Evolutionary conservation across 257 asterid genomes (phyloP), one percentile per base, ranked within the genome.

Genomic region (Leptodermis oblonga): DNA sequence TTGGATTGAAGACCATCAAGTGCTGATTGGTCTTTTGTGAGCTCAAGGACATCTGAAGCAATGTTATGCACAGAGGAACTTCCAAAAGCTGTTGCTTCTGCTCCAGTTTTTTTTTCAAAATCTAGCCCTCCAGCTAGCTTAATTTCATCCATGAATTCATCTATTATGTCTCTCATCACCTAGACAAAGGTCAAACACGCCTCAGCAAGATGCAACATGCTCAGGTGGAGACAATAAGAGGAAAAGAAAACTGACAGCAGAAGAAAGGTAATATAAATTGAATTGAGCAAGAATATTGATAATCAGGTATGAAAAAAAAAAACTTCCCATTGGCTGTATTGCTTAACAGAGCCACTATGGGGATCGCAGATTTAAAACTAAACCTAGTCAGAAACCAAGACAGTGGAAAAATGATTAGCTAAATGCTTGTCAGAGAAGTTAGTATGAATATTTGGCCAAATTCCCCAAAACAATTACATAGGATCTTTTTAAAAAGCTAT

Each of bases 101-200:
- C 56, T 65, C 70, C 84, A 65, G 72, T 64, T 77, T 71, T 76
- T 74, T 82, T 76, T 69, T 81, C 74, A 37, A 55, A 76, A 78
- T 76, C 78, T 36, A 78, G 63, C 54, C 74, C 88, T 43, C 79
- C 86, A 55, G 87, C 88, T 65, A 66, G 79, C 84, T 80, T 85
- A 70, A 87, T 78, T 72, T 85, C 95, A 80, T 87, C 99, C 96
- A 89, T 94, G 72, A 76, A 85, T 79, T 85, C 96, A 73, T 84
- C 91, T 76, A 94, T 91, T 60, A 94, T 87, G 74, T 79, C 96
- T 79, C 96, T 86, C 82, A 75, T 82, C 65, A 90, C 92, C 99
- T 91, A 52, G 55, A 39, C 64, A 51, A 61, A 75, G 62, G 37
- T 64, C 60, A 18, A 60, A 28, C 31, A 26, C 11, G 41, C 66